A percentile compares a stretch with the other conserved stretches of the same genome.
Conservation (phyloP, 768 basidiomycete genomes). For the Leccinellum luteum region DNA sequence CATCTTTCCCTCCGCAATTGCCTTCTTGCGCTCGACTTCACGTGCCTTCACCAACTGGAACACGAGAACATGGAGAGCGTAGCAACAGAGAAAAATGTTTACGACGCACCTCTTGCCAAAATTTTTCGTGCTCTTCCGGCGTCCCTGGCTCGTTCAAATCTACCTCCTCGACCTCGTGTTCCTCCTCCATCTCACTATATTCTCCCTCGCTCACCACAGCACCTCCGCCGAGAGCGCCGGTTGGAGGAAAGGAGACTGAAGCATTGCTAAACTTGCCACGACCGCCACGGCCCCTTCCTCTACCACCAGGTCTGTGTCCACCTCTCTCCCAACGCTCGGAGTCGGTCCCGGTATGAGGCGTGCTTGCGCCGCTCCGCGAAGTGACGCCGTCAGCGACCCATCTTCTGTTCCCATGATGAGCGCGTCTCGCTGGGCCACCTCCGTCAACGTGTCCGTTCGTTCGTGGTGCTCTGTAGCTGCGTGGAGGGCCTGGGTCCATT, state of each 20-base stretch:
- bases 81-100: conserved; percentile 8
- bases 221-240: conserved; percentile 28
- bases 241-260: conserved; percentile 35
- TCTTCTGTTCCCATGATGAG: conserved; percentile 54
- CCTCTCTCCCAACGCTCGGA: conserved; percentile 64
- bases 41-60: conserved; percentile 68
- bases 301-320: conserved; percentile 50
- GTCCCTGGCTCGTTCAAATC: conserved; percentile 56
- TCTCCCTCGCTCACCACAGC: conserved; percentile 34
- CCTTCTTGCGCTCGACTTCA: conserved; percentile 65
- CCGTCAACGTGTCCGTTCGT: conserved; percentile 23
- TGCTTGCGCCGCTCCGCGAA: conserved; percentile 34
- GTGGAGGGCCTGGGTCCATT: conserved; percentile 27
- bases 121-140: conserved; percentile 61
- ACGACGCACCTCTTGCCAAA: conserved; percentile 66
- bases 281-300: conserved; percentile 40
- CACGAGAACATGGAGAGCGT: conserved; percentile 21
- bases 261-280: conserved; percentile 42
- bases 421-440: conserved; percentile 22
- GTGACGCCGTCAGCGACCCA: conserved; percentile 49
- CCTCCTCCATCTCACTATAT: conserved; percentile 35
- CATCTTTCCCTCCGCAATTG: conserved; percentile 83
- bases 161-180: conserved; percentile 24
- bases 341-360: conserved; percentile 40
- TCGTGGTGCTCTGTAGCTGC: conserved; percentile 19